Percentiles rank a stretch among this genome's conserved stretches.
Evolutionary conservation across 2,329 filamentous ascomycete species (phyloP).

Genomic region (Zymoseptoria crescenta): DNA sequence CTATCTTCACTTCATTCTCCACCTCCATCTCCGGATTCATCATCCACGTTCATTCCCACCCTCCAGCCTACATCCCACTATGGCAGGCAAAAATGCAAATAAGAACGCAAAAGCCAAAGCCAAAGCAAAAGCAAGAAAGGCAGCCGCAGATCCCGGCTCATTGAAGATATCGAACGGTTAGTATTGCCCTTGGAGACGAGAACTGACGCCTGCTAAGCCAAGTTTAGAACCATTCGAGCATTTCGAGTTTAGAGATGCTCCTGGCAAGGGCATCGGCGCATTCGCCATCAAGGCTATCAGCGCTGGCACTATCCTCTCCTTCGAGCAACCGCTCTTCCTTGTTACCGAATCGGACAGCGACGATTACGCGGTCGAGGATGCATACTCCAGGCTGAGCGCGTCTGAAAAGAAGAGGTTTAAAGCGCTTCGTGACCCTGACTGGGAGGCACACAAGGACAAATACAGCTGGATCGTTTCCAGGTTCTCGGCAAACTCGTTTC

Average conservation of each 20-base stretch:
- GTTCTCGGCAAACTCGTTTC: not conserved
- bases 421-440: not conserved
- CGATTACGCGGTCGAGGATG: not conserved
- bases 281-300: constrained; percentile 1
- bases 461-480: not conserved
- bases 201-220: not conserved
- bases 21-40: not conserved
- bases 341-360: not conserved
- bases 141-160: not conserved
- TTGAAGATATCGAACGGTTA: not conserved
- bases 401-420: not conserved
- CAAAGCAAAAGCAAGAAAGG: not conserved
- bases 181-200: not conserved
- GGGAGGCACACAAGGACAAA: not conserved
- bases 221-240: not conserved
- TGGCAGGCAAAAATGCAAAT: not conserved
- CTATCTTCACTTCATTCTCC: not conserved
- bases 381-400: not conserved
- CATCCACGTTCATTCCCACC: not conserved
- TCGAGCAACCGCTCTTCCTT: not conserved
- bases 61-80: not conserved
- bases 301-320: not conserved
- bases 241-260: constrained; percentile 1
- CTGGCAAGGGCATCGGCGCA: constrained; percentile 2
- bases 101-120: too few species aligned